Conservation (phyloP, 148 eudicot genomes). For the Bassia scoparia region DNA sequence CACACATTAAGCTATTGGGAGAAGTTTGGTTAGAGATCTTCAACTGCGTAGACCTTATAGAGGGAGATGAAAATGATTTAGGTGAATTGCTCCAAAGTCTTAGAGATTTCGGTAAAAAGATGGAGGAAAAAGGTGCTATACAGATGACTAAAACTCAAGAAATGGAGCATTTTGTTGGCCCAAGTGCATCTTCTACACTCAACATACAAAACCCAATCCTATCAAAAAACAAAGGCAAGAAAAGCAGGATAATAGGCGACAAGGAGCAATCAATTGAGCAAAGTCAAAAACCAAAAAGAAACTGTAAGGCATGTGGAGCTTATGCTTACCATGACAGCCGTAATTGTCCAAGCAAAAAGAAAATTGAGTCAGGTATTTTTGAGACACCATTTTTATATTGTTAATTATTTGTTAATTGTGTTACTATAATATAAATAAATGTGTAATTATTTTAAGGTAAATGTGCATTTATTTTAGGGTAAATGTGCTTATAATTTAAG, state of each 20-base stretch:
- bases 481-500: no score
- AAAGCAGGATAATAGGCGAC: not conserved
- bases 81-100: not conserved
- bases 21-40: not conserved
- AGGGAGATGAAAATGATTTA: not conserved
- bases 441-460: no score
- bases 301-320: not conserved
- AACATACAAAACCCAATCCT: not conserved
- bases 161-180: not conserved
- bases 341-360: not conserved
- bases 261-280: not conserved
- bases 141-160: not conserved
- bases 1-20: not conserved
- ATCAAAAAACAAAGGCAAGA: no score
- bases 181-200: not conserved
- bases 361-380: not conserved
- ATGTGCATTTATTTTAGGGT: no score
- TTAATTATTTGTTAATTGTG: no score
- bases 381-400: no score
- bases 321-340: not conserved
- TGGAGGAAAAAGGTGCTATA: not conserved
- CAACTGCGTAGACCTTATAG: not conserved
- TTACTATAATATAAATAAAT: no score
- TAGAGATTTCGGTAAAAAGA: not conserved
- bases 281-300: not conserved